Conservation (phyloP, 2,329 filamentous ascomycete genomes). For the Aspergillus melleus region DNA sequence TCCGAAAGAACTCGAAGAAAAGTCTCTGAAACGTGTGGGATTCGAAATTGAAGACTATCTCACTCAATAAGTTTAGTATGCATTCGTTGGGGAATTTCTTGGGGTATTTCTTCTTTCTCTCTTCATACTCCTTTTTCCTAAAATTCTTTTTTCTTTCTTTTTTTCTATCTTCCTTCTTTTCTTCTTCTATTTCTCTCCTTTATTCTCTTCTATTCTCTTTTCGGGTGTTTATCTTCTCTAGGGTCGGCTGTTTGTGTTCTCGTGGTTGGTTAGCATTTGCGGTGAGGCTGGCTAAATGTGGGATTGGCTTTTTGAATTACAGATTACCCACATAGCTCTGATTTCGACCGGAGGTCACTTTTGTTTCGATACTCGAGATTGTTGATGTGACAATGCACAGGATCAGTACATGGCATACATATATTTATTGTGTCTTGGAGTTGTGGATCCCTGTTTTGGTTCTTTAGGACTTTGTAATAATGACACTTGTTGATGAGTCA, state of each 20-base stretch:
- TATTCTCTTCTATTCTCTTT: neutral
- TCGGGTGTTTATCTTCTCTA: neutral
- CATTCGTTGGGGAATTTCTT: neutral
- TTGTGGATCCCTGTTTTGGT: too few relatives aligned
- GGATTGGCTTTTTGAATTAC: neutral
- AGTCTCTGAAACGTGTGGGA: constrained; percentile 69
- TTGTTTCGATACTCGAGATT: neutral
- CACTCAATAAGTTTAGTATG: constrained; percentile 32
- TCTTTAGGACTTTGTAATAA: too few relatives aligned
- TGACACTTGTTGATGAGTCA: too few relatives aligned
- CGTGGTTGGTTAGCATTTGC: neutral
- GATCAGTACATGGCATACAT: constrained; percentile 1
- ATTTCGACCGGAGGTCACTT: neutral
- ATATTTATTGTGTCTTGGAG: neutral
- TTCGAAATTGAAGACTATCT: constrained; percentile 83
- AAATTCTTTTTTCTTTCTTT: neutral
- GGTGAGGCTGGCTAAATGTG: neutral
- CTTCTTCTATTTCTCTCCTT: neutral
- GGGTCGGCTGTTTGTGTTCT: constrained; percentile 1
- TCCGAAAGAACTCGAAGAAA: constrained; percentile 59
- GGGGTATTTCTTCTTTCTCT: neutral
- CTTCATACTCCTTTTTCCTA: neutral
- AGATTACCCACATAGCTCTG: neutral
- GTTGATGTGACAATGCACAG: neutral
- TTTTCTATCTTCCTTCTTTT: neutral